A percentile compares a stretch with the other conserved stretches of the same genome.
phyloP scores from a whole-genome alignment of 2,329 filamentous ascomycete species.

The Ophiosphaerella narmari region DNA sequence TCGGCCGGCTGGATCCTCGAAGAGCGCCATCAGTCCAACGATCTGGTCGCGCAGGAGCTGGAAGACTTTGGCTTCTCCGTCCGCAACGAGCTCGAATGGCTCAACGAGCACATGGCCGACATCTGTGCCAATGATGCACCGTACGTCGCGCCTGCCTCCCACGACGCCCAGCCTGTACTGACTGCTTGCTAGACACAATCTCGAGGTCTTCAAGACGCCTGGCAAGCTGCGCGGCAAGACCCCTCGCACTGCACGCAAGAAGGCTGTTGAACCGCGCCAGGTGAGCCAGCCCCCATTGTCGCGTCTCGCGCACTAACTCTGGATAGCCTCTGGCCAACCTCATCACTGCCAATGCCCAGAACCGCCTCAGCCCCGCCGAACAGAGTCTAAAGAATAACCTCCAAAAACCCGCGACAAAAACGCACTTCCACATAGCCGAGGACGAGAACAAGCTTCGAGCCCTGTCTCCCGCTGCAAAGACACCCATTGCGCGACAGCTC shows the following conservation, averaged over 20 bases:
- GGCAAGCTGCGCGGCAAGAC: conserved; percentile 83
- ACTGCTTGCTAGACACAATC: conserved; percentile 70
- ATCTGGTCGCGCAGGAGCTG: conserved; percentile 78
- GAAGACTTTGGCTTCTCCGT: conserved; percentile 94
- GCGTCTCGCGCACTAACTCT: conserved; percentile 24
- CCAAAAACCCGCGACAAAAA: conserved; percentile 61
- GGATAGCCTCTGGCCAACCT: conserved; percentile 55
- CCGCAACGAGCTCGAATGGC: conserved; percentile 93
- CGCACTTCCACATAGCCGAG: conserved; percentile 64
- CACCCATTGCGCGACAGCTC: conserved; percentile 34
- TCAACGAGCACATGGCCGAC: conserved; percentile 97
- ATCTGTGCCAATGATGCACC: conserved; percentile 86
- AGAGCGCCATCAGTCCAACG: conserved; percentile 77
- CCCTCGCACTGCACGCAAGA: conserved; percentile 71
- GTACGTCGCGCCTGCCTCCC: conserved; percentile 60
- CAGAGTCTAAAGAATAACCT: conserved; percentile 54
- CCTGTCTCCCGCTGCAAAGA: conserved; percentile 30
- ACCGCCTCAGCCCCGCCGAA: conserved; percentile 59
- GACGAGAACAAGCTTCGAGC: conserved; percentile 50
- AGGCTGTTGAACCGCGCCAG: conserved; percentile 62
- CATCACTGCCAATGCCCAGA: conserved; percentile 51
- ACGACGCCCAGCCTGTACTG: conserved; percentile 21
- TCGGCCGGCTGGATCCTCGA: conserved; percentile 83
- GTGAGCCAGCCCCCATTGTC: conserved; percentile 63
- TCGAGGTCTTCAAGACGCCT: conserved; percentile 94